Evolutionary conservation across 2,329 filamentous ascomycete genomes (phyloP).

Genomic region (Neonectria ditissima): DNA sequence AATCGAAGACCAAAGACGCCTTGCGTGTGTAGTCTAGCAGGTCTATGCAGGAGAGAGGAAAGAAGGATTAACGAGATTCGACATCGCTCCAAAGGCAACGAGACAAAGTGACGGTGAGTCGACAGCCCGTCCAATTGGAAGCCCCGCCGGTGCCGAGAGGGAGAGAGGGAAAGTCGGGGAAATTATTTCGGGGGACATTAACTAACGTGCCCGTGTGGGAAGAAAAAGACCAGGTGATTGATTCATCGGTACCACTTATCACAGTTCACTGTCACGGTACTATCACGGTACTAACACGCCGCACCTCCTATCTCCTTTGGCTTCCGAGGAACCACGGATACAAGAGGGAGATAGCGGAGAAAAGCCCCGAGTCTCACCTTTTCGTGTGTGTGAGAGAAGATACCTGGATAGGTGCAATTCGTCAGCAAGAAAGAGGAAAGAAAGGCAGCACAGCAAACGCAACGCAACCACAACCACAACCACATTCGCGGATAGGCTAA

Average conservation of each 20-base stretch:
- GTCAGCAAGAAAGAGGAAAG: conserved; percentile 4
- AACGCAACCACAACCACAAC: not conserved
- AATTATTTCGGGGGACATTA: not conserved
- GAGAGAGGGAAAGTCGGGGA: conserved; percentile 1
- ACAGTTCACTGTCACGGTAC: conserved; percentile 5
- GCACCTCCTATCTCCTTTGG: not conserved
- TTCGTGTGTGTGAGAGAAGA: not conserved
- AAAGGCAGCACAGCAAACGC: not conserved
- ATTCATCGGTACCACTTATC: conserved; percentile 14
- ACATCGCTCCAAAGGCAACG: conserved; percentile 1
- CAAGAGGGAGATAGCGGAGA: conserved; percentile 17
- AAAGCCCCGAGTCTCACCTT: not conserved
- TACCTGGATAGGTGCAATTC: not conserved
- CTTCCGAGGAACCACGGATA: conserved; percentile 25
- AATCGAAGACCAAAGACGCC: not conserved
- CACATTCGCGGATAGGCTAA: not conserved
- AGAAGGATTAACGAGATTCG: conserved; percentile 13
- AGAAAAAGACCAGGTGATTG: conserved; percentile 7
- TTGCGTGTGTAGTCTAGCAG: not conserved
- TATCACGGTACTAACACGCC: conserved; percentile 2
- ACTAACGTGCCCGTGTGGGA: conserved; percentile 1
- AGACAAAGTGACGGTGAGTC: conserved; percentile 24
- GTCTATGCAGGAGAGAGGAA: conserved; percentile 8
- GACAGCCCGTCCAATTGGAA: conserved; percentile 25
- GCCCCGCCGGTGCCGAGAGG: conserved; percentile 12